A percentile compares a stretch with the other conserved stretches of the same genome.
Evolutionary conservation across 2,329 filamentous ascomycete genomes (phyloP).

Genomic region (Sporothrix dimorphospora): DNA sequence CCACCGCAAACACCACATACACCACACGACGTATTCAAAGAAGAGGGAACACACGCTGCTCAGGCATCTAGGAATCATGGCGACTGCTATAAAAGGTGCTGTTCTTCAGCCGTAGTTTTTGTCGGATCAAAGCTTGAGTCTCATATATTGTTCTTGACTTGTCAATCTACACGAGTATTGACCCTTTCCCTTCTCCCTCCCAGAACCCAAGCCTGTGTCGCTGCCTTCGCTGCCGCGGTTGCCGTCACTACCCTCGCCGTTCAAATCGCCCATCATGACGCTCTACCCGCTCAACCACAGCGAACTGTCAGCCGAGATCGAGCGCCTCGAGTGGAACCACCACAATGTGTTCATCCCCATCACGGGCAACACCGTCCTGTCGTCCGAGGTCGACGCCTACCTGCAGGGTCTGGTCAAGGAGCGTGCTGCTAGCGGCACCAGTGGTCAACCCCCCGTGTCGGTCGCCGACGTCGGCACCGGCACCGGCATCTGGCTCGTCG

Average conservation of each 20-base stretch:
- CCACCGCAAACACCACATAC: not conserved
- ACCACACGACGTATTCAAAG: not conserved
- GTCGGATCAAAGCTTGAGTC: not conserved
- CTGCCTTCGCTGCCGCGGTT: not conserved
- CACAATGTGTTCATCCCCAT: slow-evolving; percentile 19
- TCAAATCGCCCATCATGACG: slow-evolving; percentile 8
- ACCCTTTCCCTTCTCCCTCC: not conserved
- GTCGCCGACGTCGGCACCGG: slow-evolving; percentile 26
- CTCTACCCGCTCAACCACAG: slow-evolving; percentile 28
- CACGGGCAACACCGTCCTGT: slow-evolving; percentile 19
- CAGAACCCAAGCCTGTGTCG: not conserved
- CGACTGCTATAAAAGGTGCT: slow-evolving; percentile 1
- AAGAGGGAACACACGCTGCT: not conserved
- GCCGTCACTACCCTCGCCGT: not conserved
- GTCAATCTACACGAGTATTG: not conserved
- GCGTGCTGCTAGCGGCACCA: not conserved
- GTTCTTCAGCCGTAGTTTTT: not conserved
- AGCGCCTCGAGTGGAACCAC: slow-evolving; percentile 31
- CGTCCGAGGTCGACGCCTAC: slow-evolving; percentile 16
- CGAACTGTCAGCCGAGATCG: slow-evolving; percentile 23
- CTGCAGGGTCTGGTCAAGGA: slow-evolving; percentile 9
- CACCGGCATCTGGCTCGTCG: slow-evolving; percentile 31
- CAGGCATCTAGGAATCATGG: not conserved
- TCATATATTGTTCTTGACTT: not conserved
- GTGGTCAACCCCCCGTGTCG: not conserved